phyloP scores from a whole-genome alignment of 352 stramenopile species.

The Phytophthora meadii region DNA sequence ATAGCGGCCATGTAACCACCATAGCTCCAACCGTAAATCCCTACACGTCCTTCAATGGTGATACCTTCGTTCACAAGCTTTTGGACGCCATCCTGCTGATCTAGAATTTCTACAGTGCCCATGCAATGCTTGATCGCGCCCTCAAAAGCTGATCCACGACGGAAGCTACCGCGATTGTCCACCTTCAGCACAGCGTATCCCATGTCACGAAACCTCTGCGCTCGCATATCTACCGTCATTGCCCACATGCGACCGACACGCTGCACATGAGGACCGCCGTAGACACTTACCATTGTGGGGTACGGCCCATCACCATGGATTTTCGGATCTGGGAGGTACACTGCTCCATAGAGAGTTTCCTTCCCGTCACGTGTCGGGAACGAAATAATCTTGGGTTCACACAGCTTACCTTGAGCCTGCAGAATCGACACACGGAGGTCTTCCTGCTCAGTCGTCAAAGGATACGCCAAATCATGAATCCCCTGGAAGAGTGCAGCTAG shows the following conservation, averaged over 20 bases:
- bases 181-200: constrained; percentile 97
- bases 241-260: constrained; percentile 93
- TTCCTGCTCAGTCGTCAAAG: constrained; percentile 63
- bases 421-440: constrained; percentile 67
- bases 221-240: constrained; percentile 94
- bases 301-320: constrained; percentile 93
- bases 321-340: constrained; percentile 91
- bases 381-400: constrained; percentile 70
- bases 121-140: constrained; percentile 93
- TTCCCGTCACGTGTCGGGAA: constrained; percentile 87
- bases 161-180: constrained; percentile 95
- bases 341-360: constrained; percentile 90
- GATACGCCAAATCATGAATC: constrained; percentile 52
- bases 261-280: constrained; percentile 97
- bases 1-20: constrained; percentile 98
- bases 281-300: constrained; percentile 95
- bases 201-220: constrained; percentile 91
- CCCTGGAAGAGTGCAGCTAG: constrained; percentile 43
- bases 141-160: constrained; percentile 94
- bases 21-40: constrained; percentile 99
- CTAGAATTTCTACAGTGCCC: constrained; percentile 90
- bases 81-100: constrained; percentile 84
- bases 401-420: constrained; percentile 55
- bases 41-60: constrained; percentile 86
- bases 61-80: constrained; percentile 89